Conservation (phyloP, 148 eudicot genomes). For the Chenopodium berlandieri region DNA sequence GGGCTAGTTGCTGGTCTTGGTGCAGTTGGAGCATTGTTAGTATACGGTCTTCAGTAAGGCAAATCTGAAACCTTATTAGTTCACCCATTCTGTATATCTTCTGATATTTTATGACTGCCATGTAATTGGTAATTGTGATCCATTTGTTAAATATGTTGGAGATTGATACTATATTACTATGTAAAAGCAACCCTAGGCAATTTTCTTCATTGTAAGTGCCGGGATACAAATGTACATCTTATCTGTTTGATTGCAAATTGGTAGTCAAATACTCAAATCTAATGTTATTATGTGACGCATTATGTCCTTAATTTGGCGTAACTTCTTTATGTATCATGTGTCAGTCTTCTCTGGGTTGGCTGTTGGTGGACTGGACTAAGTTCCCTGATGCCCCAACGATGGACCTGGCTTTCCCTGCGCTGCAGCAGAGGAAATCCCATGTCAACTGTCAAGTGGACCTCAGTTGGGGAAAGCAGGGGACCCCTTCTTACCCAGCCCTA, state of each 20-base stretch:
- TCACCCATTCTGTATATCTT: background rate
- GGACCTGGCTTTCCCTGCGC: too few species aligned
- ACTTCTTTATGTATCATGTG: too few species aligned
- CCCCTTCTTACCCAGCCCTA: too few species aligned
- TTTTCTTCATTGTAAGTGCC: background rate
- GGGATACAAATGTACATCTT: slow-evolving; percentile 1
- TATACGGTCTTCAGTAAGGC: slow-evolving; percentile 80
- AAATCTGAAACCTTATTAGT: background rate
- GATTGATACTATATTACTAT: too few species aligned
- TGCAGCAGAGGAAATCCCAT: too few species aligned
- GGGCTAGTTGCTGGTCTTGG: slow-evolving; percentile 83
- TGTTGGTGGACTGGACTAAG: background rate
- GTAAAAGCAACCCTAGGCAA: background rate
- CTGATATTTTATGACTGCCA: background rate
- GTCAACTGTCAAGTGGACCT: too few species aligned
- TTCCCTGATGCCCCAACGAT: too few species aligned
- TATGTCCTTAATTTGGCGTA: background rate
- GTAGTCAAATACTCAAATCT: background rate
- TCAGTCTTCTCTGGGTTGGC: background rate
- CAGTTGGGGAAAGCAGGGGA: too few species aligned
- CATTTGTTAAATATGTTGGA: background rate
- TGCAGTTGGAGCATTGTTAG: slow-evolving; percentile 80
- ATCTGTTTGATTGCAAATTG: background rate
- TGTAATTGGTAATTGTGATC: background rate
- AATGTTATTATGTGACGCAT: background rate